Evolutionary conservation across 148 eudicot genomes (phyloP).

Genomic region (Nyssa sinensis): DNA sequence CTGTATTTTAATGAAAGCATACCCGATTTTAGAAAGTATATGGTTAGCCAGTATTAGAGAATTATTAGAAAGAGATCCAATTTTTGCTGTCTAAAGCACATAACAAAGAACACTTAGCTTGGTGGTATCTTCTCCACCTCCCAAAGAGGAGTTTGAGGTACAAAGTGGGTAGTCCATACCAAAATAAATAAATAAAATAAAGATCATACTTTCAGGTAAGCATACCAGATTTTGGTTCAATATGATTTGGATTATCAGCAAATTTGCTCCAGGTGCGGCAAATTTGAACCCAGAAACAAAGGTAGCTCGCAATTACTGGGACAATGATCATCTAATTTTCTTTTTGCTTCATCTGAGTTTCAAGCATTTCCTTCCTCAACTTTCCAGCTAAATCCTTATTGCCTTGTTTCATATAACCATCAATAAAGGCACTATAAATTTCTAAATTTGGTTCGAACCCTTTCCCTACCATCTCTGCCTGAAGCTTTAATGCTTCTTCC

Average conservation of each 20-base stretch:
- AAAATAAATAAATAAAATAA: too few species aligned
- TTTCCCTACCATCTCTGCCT: slow-evolving; percentile 77
- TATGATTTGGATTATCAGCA: not conserved
- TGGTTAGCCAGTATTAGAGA: not conserved
- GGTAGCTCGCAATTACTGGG: not conserved
- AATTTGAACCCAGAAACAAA: not conserved
- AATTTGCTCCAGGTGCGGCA: not conserved
- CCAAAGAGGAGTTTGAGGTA: too few species aligned
- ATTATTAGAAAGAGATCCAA: not conserved
- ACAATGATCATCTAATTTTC: not conserved
- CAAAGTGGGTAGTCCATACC: too few species aligned
- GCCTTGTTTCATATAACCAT: slow-evolving; percentile 60
- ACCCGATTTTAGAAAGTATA: too few species aligned
- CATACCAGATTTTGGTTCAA: not conserved
- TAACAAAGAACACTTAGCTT: too few species aligned
- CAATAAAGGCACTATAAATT: slow-evolving; percentile 53
- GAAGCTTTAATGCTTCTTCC: slow-evolving; percentile 64
- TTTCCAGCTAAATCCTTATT: slow-evolving; percentile 43
- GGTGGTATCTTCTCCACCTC: too few species aligned
- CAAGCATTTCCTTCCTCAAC: slow-evolving; percentile 57
- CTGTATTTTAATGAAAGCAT: too few species aligned
- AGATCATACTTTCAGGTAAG: too few species aligned
- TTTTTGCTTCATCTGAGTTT: slow-evolving; percentile 10
- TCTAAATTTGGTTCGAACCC: slow-evolving; percentile 56
- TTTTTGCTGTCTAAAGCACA: not conserved